Conservation (phyloP, 2,329 filamentous ascomycete species). For the Emergomyces africanus region DNA sequence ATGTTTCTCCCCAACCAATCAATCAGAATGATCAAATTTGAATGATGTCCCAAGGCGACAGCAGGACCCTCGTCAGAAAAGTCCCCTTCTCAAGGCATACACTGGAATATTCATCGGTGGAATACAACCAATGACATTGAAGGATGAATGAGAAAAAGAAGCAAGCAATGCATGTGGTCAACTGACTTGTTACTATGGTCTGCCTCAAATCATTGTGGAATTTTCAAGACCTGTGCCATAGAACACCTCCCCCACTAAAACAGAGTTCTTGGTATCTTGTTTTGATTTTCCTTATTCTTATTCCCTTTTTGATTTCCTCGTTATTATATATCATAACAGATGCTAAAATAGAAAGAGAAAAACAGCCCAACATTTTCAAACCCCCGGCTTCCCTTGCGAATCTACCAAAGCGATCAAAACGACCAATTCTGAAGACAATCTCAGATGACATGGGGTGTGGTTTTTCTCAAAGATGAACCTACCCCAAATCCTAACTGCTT, state of each 20-base stretch:
- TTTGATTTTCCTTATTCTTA: no score
- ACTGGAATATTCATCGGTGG: neutral
- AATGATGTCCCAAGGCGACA: neutral
- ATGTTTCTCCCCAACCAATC: neutral
- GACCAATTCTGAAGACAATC: neutral
- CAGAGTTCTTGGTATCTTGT: no score
- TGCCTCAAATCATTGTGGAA: no score
- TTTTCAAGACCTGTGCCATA: no score
- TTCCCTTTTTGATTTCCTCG: no score
- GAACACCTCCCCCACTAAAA: no score
- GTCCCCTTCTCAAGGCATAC: neutral
- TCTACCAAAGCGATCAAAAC: neutral
- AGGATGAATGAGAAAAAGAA: neutral
- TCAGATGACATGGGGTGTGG: neutral
- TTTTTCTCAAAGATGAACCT: neutral
- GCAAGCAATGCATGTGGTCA: neutral
- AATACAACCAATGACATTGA: neutral
- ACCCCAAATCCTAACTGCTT: neutral
- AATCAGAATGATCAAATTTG: neutral
- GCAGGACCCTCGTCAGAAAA: no score
- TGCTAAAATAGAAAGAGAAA: no score
- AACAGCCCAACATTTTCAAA: no score
- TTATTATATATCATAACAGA: no score
- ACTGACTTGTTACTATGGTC: no score
- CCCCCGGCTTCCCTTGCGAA: no score